Evolutionary conservation across 2,329 filamentous ascomycete genomes (phyloP), one percentile per base, ranked within the genome.

Genomic region (Thelonectria blattea): DNA sequence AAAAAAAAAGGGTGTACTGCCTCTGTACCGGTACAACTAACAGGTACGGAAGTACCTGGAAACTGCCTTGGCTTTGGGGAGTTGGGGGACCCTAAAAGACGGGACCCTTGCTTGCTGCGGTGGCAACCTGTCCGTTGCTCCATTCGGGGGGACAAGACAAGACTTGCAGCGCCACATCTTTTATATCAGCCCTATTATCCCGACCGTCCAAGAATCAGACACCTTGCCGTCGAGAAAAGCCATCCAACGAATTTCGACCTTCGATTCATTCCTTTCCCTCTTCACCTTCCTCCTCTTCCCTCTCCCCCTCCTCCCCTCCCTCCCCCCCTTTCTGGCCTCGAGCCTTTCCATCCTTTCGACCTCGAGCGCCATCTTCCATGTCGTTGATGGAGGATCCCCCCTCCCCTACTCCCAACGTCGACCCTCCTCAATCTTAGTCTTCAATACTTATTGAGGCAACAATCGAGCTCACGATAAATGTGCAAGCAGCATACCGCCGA

Each of bases 401-500:
- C 30, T 58, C 22, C 22, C 22, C 62, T 50, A 51, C 62, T 50
- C 48, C 58, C 20, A 51, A 51, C 59, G 54, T 52, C 61, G 58
- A 52, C 53, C 62, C 57, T 55, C 42, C 39, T 58, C 52, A 58
- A 47, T 60, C 56, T 57, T 61, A 47, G 52, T 59, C 59, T 57
- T 52, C 58, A 51, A 58, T 61, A 51, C 43, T 52, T 61, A 58
- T 65, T 63, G 60, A 65, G 65, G 58, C 52, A n/a, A 67, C 59
- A 46, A 30, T 63, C 37, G 61, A 67, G 60, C 61, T 78, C 67
- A 70, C 68, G 71, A 73, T 85, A 85, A 80, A 87, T 87, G 84
- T 87, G 85, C 80, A 81, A 75, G 73, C 83, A 85, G 81, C 75
- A 85, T 76, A 80, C 76, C 68, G 80, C 81, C 71, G 75, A 80